These are phyloP conservation scores for Dactylellina cionopaga DNA, from an alignment of 2,329 filamentous ascomycete species.

Conservation along the genomic window DNA sequence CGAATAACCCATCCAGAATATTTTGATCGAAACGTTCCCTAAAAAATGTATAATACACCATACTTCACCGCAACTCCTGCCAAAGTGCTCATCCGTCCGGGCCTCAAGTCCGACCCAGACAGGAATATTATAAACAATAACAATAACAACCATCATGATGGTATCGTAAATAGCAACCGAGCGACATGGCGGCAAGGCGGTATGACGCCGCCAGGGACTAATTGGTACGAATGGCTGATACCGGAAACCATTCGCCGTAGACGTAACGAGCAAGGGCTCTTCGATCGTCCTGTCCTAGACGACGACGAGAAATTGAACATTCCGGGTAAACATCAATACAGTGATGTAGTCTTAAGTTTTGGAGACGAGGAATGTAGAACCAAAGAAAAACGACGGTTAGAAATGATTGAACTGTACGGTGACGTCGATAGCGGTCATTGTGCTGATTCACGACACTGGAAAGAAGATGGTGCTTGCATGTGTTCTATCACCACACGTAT, in stretches of 20 bases:
- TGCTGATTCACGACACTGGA: slow-evolving; percentile 23
- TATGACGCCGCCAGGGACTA: neutral
- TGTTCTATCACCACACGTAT: slow-evolving; percentile 39
- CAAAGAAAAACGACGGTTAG: neutral
- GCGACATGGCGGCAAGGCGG: slow-evolving; percentile 5
- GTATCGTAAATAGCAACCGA: neutral
- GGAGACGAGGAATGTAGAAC: neutral
- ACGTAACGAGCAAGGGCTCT: neutral
- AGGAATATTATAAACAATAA: neutral
- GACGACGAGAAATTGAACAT: neutral
- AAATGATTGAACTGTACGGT: neutral
- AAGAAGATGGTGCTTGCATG: slow-evolving; percentile 38
- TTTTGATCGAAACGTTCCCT: too few relatives aligned
- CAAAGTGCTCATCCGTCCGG: neutral
- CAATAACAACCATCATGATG: too few relatives aligned
- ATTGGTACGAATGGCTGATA: slow-evolving; percentile 24
- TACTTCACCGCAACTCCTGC: neutral
- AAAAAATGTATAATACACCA: too few relatives aligned
- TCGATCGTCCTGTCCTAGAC: neutral
- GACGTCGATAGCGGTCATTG: slow-evolving; percentile 34
- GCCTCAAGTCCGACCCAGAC: neutral
- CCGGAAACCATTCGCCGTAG: slow-evolving; percentile 11
- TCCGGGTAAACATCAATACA: too few relatives aligned
- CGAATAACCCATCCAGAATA: too few relatives aligned
- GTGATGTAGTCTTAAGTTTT: too few relatives aligned